These are phyloP conservation scores for Aspergillus persii DNA, from an alignment of 2,329 filamentous ascomycete species.

Conservation along the genomic window DNA sequence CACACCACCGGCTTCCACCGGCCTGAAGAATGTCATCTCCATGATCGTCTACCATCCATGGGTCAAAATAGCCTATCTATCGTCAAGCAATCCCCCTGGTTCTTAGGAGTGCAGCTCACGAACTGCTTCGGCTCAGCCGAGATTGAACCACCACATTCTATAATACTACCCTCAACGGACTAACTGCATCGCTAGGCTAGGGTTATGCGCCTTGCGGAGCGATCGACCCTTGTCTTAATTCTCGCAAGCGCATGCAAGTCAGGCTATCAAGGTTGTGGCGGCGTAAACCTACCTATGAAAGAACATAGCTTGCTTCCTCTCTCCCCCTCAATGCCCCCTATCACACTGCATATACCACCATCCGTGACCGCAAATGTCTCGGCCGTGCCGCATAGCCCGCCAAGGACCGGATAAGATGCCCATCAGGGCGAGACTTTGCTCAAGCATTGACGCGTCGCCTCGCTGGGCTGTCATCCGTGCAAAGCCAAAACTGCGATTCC, in stretches of 20 bases:
- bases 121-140: background rate
- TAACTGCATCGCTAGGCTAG: background rate
- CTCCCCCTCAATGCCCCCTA: background rate
- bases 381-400: background rate
- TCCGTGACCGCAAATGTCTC: background rate
- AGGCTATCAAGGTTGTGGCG: background rate
- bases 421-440: background rate
- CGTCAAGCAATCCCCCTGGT: too few relatives aligned
- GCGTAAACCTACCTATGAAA: background rate
- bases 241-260: background rate
- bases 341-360: background rate
- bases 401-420: background rate
- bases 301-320: background rate
- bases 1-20: too few relatives aligned
- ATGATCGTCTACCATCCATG: background rate
- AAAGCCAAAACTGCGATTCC: too few relatives aligned
- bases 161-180: background rate
- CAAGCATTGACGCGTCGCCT: too few relatives aligned
- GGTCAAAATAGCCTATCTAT: background rate
- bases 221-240: background rate
- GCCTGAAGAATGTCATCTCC: background rate
- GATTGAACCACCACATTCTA: background rate
- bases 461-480: too few relatives aligned
- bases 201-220: background rate
- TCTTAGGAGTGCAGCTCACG: background rate